Evolutionary conservation across 1,139 yeast species (phyloP).

Genomic region (Blastobotrys serpentis): DNA sequence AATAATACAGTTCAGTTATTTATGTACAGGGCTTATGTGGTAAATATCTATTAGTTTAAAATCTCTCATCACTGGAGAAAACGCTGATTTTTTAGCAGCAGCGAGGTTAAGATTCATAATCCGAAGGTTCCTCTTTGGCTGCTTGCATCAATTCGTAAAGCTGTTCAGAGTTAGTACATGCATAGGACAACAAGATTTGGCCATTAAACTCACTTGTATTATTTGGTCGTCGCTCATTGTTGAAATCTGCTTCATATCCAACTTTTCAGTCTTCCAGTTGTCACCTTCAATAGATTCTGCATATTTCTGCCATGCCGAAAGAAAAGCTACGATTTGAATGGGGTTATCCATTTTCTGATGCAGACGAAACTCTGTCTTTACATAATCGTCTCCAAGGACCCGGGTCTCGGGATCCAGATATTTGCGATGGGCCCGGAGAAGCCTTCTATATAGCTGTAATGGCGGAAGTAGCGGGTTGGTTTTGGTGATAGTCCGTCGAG

Average conservation of each 20-base stretch:
- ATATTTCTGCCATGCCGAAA: conserved; percentile 91
- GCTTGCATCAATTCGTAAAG: conserved; percentile 70
- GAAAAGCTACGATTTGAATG: conserved; percentile 86
- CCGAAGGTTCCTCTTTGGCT: conserved; percentile 43
- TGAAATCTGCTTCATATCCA: conserved; percentile 65
- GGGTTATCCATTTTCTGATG: conserved; percentile 85
- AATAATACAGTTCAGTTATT: too few species aligned
- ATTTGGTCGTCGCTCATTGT: conserved; percentile 91
- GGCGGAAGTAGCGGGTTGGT: conserved; percentile 77
- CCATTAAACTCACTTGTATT: conserved; percentile 50
- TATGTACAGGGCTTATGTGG: too few species aligned
- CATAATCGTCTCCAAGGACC: conserved; percentile 84
- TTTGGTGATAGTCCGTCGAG: conserved; percentile 57
- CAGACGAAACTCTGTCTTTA: conserved; percentile 84
- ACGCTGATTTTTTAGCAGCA: too few species aligned
- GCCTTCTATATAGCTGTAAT: conserved; percentile 65
- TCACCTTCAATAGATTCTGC: conserved; percentile 70
- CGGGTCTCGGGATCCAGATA: conserved; percentile 57
- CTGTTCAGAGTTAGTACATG: conserved; percentile 25
- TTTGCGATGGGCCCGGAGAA: conserved; percentile 73
- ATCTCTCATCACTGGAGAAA: too few species aligned
- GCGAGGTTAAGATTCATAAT: conserved; percentile 32
- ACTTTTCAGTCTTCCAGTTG: conserved; percentile 68
- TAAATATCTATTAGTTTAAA: too few species aligned
- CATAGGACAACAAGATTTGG: too few species aligned